Evolutionary conservation across 192 early-diverging fungal genomes (phyloP).

Genomic region (Geranomyces michiganensis): DNA sequence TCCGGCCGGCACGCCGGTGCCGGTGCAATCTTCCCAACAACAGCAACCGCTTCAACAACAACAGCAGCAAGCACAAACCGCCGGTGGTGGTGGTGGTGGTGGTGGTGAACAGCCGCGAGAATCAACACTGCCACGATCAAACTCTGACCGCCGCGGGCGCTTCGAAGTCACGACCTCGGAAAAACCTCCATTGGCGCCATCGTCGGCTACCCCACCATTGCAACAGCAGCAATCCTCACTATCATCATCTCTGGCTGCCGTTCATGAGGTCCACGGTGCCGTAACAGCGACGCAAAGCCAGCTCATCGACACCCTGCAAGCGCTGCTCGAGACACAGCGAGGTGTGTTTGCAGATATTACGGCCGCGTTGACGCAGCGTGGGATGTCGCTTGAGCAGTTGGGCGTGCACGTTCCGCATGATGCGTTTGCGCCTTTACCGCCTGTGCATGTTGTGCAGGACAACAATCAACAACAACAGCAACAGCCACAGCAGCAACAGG

Average conservation of each 20-base stretch:
- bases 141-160: constrained; percentile 25
- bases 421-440: neutral
- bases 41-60: neutral
- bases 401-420: constrained; percentile 13
- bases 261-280: no score
- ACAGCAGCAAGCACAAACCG: neutral
- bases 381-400: constrained; percentile 8
- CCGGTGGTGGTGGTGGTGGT: no score
- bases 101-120: no score
- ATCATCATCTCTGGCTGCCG: neutral
- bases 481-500: neutral
- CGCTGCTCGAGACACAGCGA: constrained; percentile 6
- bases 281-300: neutral
- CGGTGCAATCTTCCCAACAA: neutral
- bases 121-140: constrained; percentile 7
- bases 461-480: neutral
- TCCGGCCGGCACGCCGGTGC: neutral
- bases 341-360: constrained; percentile 24
- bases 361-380: constrained; percentile 4
- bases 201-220: neutral
- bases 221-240: neutral
- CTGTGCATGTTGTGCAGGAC: neutral
- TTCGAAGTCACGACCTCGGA: constrained; percentile 29
- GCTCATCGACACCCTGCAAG: neutral
- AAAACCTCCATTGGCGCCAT: neutral